Conservation (phyloP, 306 rosid genomes). For the Cajanus cajan region DNA sequence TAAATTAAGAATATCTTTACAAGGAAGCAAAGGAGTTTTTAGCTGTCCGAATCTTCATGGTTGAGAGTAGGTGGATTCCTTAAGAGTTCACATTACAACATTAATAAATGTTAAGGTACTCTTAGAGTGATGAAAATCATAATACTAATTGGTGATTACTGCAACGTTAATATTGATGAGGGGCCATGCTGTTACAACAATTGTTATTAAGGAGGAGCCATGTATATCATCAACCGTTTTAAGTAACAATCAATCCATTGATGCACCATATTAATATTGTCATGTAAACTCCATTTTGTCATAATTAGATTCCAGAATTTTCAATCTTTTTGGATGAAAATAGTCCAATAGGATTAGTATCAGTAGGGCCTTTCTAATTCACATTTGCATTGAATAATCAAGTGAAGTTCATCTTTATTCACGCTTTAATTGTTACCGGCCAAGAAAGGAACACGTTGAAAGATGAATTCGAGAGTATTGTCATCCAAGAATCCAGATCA, state of each 20-base stretch:
- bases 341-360: not conserved
- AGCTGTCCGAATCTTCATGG: conserved; percentile 35
- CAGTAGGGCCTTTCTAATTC: not conserved
- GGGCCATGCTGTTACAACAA: not conserved
- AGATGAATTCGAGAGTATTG: not conserved
- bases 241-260: not conserved
- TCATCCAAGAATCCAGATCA: not conserved
- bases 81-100: conserved; percentile 22
- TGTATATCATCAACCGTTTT: not conserved
- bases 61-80: not conserved
- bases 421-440: not conserved
- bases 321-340: not conserved
- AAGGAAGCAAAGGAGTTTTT: conserved; percentile 56
- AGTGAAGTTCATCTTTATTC: not conserved
- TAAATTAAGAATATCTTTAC: conserved; percentile 66
- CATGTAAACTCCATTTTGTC: not conserved
- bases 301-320: not conserved
- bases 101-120: conserved; percentile 17
- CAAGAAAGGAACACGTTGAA: not conserved
- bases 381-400: not conserved
- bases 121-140: not conserved
- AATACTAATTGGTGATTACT: not conserved
- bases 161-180: not conserved
- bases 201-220: not conserved
- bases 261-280: not conserved